Evolutionary conservation across 2,329 filamentous ascomycete species (phyloP).

Genomic region (Alternaria infectoria): DNA sequence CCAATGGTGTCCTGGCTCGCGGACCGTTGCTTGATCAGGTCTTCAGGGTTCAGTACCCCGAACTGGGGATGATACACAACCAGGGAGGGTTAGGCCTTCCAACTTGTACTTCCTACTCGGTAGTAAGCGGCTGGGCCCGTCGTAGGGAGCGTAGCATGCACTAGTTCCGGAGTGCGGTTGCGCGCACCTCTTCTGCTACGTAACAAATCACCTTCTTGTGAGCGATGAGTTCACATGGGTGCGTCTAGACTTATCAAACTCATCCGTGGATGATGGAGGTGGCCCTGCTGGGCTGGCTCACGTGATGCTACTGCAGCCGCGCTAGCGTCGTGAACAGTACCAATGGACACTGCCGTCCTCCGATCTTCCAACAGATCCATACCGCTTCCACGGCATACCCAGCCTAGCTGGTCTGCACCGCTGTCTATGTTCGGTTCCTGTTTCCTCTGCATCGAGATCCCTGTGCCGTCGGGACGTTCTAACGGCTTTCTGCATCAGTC

Average conservation of each 20-base stretch:
- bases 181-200: neutral
- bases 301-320: slow-evolving; percentile 1
- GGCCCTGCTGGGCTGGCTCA: neutral
- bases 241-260: neutral
- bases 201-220: neutral
- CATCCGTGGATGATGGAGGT: neutral
- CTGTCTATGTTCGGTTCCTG: neutral
- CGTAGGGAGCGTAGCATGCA: slow-evolving; percentile 6
- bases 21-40: neutral
- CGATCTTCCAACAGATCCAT: neutral
- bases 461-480: neutral
- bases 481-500: neutral
- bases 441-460: neutral
- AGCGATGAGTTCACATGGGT: neutral
- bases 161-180: slow-evolving; percentile 13
- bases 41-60: neutral
- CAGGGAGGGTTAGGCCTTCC: neutral
- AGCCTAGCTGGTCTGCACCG: neutral
- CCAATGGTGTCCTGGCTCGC: neutral
- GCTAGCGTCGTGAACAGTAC: slow-evolving; percentile 5
- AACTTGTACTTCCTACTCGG: slow-evolving; percentile 5
- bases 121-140: slow-evolving; percentile 10
- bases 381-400: neutral
- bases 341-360: neutral
- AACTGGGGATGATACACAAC: neutral